Evolutionary conservation across 305 asterid genomes (phyloP).

Genomic region (Rubia balearica): DNA sequence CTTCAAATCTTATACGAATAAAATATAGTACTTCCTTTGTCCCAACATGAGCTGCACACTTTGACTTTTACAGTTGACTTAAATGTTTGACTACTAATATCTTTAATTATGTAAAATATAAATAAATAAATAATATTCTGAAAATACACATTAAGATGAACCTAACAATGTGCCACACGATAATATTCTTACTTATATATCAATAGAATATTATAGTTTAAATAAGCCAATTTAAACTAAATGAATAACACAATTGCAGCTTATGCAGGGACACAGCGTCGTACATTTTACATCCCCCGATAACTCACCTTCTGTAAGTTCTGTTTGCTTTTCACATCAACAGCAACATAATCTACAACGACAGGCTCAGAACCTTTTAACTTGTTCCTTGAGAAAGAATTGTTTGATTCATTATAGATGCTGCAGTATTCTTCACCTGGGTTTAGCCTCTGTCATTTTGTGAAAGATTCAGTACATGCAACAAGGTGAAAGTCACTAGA

Average conservation of each 20-base stretch:
- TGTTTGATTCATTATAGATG: constrained; percentile 50
- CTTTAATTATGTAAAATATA: no score
- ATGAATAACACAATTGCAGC: no score
- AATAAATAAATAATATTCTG: no score
- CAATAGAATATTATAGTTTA: no score
- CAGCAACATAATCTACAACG: constrained; percentile 73
- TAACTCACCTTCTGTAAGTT: constrained; percentile 63
- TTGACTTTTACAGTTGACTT: no score
- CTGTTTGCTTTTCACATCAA: constrained; percentile 60
- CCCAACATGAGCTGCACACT: no score
- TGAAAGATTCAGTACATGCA: constrained; percentile 3
- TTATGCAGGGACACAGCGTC: no score
- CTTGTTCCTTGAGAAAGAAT: constrained; percentile 31
- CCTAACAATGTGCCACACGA: no score
- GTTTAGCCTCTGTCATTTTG: constrained; percentile 52
- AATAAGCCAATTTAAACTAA: no score
- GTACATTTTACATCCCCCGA: no score
- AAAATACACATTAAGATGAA: no score
- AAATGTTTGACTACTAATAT: no score
- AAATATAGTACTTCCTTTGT: not conserved
- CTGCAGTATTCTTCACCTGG: constrained; percentile 66
- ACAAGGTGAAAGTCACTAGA: not conserved
- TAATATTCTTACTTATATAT: not conserved
- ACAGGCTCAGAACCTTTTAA: constrained; percentile 70
- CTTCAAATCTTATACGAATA: not conserved